Evolutionary conservation across 2,329 filamentous ascomycete species (phyloP), one percentile per base, ranked within the genome.

Genomic region (Curvularia spicifera): DNA sequence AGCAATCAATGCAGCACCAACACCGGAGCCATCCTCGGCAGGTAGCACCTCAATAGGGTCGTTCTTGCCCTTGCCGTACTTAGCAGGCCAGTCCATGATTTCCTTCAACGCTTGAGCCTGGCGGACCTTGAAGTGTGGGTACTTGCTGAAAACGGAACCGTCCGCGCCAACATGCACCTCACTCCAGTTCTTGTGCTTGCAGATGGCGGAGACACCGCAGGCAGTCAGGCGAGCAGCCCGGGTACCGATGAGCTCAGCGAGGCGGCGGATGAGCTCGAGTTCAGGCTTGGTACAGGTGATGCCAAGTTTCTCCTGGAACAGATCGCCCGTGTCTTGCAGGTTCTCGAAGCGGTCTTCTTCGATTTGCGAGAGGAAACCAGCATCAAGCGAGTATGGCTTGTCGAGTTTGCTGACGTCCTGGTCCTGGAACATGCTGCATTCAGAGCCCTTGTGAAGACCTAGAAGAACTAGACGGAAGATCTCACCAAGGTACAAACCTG

Each of bases 61-160:
- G 42, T 65, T 66, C 65, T 78, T 74, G 50, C 79, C 93, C 76
- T 93, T 78, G 61, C 77, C 89, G 77, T 88, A 89, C 80, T 91
- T 91, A 54, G 85, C 87, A 2, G 90, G 87, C 93, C 94, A 98
- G 82, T 97, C 94, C 37, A 99, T 87, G 66, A 99, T 97, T 83
- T 99, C 95, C 54, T 91, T 88, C 52, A 99, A 85, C 28, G 95
- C 95, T 76, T 89, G 84, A 13, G 95, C 94, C 55, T 94, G 93
- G 53, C 95, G 90, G 57, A 88, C 87, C 84, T 97, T 97, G 86
- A 99, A 99, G 80, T 97, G 91, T 12, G 95, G 95, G 81, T 99
- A 99, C 78, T 98, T 98, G 85, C 97, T 97, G 83, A 99, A 99
- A 53, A 99, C 94, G 18, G 91, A 96, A 37, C 95, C 95, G 75